Base-by-base conservation (phyloP, 352 stramenopile genomes). In the Saprolegnia diclina region DNA sequence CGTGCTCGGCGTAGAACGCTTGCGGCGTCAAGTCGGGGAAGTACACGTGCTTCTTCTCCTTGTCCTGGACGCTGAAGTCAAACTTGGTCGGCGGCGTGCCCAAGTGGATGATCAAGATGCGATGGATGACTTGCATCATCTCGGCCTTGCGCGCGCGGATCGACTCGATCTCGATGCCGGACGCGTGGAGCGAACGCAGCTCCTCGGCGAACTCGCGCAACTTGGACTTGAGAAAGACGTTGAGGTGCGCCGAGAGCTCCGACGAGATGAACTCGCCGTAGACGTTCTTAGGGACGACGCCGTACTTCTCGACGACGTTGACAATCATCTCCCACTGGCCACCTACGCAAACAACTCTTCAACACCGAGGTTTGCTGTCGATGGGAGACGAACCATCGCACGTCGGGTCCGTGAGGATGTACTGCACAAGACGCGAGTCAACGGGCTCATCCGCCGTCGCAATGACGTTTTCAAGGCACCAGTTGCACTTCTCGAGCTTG, bases 401-500 rank as follows among this genome's bases (percentile, higher is more conserved):
- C 42, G 45, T 71, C 13, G 71, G 71, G n/a, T 68, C 46, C 18
- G 56, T 76, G 16, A 77, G 71, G 4, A 77, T 46, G 67, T 76
- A 63, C 67, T 75, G 64, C 56, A 77, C 38, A 26, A 76, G 54
- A 24, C 72, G 63, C 22, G 61, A 71, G 46, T 77, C 72, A 1
- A 71, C 46, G 19, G 54, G 35, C 21, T 66, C 55, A 29, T 76
- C 71, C n/a, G 67, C 65, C 44, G 72, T 76, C 13, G 65, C 26
- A 21, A 74, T 67, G 32, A 76, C 57, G 52, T 74, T 73, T 35
- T 77, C 63, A 42, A 77, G 65, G 40, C 75, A 73, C 50, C 56
- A 77, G 61, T 77, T 77, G 53, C 44, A 59, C 54, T 72, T 76
- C 61, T 77, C 72, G 21, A 77, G 66, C 54, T 77, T 77, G 37